Evolutionary conservation across 768 basidiomycete genomes (phyloP).

Genomic region (Xerocomellus amylosporus): DNA sequence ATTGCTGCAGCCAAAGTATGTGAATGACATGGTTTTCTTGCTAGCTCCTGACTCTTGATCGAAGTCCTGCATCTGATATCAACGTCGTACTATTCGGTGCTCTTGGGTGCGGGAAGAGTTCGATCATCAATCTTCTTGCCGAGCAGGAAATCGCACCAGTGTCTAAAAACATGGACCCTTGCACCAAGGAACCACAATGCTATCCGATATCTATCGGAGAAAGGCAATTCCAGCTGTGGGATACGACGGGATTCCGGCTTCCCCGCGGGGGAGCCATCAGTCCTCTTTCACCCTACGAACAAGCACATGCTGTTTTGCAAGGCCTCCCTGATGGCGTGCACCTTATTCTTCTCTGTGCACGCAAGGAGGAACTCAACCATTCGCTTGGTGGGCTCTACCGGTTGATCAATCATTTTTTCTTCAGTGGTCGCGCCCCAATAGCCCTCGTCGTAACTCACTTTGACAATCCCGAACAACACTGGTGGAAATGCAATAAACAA

Average conservation of each 20-base stretch:
- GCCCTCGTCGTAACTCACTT: slow-evolving; percentile 35
- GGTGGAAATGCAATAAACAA: slow-evolving; percentile 33
- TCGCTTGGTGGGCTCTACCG: slow-evolving; percentile 30
- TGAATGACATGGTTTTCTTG: not conserved
- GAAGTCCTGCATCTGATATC: not conserved
- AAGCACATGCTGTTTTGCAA: slow-evolving; percentile 27
- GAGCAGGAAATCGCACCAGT: slow-evolving; percentile 20
- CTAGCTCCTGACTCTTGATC: not conserved
- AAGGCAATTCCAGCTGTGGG: slow-evolving; percentile 19
- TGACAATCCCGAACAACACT: slow-evolving; percentile 26
- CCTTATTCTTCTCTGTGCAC: slow-evolving; percentile 36
- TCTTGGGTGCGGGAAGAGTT: slow-evolving; percentile 20
- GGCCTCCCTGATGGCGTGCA: slow-evolving; percentile 29
- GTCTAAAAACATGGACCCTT: slow-evolving; percentile 25
- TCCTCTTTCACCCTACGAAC: slow-evolving; percentile 11
- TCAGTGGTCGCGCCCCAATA: slow-evolving; percentile 31
- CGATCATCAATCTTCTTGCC: slow-evolving; percentile 19
- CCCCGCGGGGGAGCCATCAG: not conserved
- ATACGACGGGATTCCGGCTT: slow-evolving; percentile 26
- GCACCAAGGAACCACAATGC: slow-evolving; percentile 26
- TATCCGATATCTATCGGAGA: not conserved
- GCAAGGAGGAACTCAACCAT: slow-evolving; percentile 28
- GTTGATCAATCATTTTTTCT: slow-evolving; percentile 35
- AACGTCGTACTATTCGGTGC: slow-evolving; percentile 18
- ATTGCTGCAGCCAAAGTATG: not conserved